phyloP scores from a whole-genome alignment of 768 basidiomycete species.

The Amanita muscaria region DNA sequence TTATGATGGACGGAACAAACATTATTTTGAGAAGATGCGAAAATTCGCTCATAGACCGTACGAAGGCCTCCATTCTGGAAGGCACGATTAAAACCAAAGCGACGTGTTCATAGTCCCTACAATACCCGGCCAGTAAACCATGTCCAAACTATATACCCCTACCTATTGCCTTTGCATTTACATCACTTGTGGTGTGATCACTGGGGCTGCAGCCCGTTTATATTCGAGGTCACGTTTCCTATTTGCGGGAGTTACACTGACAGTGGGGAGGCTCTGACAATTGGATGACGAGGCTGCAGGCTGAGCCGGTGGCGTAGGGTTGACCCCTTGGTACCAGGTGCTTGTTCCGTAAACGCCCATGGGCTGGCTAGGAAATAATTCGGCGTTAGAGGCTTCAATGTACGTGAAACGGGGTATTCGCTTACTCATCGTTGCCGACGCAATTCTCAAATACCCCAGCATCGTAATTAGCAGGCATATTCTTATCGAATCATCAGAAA shows the following conservation, averaged over 20 bases:
- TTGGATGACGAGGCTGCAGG: conserved; percentile 53
- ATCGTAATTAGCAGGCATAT: conserved; percentile 64
- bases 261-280: conserved; percentile 40
- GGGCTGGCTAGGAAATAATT: conserved; percentile 27
- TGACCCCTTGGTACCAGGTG: conserved; percentile 58
- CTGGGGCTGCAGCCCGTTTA: conserved; percentile 8
- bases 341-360: conserved; percentile 71
- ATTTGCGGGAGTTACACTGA: conserved; percentile 21
- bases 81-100: no score
- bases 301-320: conserved; percentile 49
- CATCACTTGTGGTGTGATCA: no score
- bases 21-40: no score
- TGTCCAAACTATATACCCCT: no score
- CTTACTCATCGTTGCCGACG: conserved; percentile 45
- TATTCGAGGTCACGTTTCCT: conserved; percentile 11
- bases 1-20: no score
- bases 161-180: no score
- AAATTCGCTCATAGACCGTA: no score
- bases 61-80: no score
- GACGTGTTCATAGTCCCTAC: no score
- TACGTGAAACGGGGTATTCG: background rate
- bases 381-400: background rate
- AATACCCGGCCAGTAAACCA: no score
- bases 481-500: conserved; percentile 31
- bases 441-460: conserved; percentile 60